These are phyloP conservation scores for Suzukiozyma palmioleophila DNA, from an alignment of 1,139 yeast species.

Conservation along the genomic window DNA sequence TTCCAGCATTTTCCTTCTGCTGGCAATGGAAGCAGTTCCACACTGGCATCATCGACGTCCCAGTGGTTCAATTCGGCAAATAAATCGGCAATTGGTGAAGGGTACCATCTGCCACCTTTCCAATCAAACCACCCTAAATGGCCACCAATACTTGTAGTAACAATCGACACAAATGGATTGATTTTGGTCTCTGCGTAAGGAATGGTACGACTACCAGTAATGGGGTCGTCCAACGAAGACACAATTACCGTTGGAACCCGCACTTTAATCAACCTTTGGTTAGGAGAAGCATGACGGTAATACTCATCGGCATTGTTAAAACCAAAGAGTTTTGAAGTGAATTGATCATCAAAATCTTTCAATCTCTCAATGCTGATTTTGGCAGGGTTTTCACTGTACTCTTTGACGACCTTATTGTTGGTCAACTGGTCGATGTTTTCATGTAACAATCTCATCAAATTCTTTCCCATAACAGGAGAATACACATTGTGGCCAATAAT, in stretches of 20 bases:
- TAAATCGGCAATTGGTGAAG: conserved; percentile 32
- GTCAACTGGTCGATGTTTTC: conserved; percentile 33
- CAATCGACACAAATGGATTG: conserved; percentile 67
- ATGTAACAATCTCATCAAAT: conserved; percentile 39
- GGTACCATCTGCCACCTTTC: conserved; percentile 52
- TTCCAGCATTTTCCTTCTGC: conserved; percentile 17
- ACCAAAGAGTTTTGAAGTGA: conserved; percentile 53
- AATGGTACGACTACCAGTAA: conserved; percentile 48
- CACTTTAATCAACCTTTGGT: conserved; percentile 43
- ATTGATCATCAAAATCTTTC: conserved; percentile 46
- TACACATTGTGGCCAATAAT: conserved; percentile 44
- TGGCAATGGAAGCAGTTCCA: neutral
- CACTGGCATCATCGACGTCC: conserved; percentile 14
- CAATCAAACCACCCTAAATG: conserved; percentile 64
- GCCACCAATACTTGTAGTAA: conserved; percentile 80
- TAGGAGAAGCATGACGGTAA: conserved; percentile 51
- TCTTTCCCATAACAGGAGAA: conserved; percentile 52
- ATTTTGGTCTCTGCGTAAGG: conserved; percentile 56
- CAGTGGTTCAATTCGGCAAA: conserved; percentile 29
- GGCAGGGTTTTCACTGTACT: conserved; percentile 29
- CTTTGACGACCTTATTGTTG: conserved; percentile 22
- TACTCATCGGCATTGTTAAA: conserved; percentile 51
- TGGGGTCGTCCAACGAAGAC: conserved; percentile 54
- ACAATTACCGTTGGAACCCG: conserved; percentile 51
- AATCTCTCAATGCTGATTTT: conserved; percentile 27